Evolutionary conservation across 2,329 filamentous ascomycete species (phyloP).

Genomic region (Talaromyces verruculosus): DNA sequence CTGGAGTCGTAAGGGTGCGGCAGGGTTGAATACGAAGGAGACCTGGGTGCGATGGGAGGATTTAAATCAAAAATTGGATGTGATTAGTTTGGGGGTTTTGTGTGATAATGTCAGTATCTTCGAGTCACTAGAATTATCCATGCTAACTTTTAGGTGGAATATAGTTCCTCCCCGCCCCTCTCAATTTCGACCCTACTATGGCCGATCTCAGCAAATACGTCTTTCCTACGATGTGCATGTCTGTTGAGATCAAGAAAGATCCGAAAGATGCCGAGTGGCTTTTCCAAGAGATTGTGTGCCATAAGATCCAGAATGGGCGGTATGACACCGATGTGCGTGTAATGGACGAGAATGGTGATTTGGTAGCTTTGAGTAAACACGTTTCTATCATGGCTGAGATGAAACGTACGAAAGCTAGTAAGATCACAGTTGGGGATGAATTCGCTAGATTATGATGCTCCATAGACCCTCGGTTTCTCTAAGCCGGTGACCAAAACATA

Average conservation of each 20-base stretch:
- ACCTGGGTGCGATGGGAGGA: conserved; percentile 16
- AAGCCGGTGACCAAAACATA: not conserved
- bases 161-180: conserved; percentile 17
- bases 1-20: conserved; percentile 12
- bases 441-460: conserved; percentile 7
- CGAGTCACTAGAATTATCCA: rapidly evolving
- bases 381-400: conserved; percentile 16
- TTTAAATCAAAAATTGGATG: conserved; percentile 14
- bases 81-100: conserved; percentile 18
- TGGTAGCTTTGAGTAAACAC: conserved; percentile 16
- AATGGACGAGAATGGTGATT: conserved; percentile 15
- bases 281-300: conserved; percentile 7
- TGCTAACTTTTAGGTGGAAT: not conserved
- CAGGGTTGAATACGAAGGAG: conserved; percentile 17
- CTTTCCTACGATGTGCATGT: conserved; percentile 19
- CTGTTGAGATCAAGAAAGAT: conserved; percentile 17
- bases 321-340: conserved; percentile 18
- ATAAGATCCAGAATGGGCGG: conserved; percentile 18
- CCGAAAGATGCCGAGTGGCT: conserved; percentile 20
- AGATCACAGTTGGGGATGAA: conserved; percentile 15
- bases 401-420: conserved; percentile 15
- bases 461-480: not conserved
- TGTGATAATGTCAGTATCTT: conserved; percentile 13
- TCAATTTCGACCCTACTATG: conserved; percentile 21
- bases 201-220: conserved; percentile 16